phyloP scores from a whole-genome alignment of 2,329 filamentous ascomycete species.

The Lachnellula willkommii region DNA sequence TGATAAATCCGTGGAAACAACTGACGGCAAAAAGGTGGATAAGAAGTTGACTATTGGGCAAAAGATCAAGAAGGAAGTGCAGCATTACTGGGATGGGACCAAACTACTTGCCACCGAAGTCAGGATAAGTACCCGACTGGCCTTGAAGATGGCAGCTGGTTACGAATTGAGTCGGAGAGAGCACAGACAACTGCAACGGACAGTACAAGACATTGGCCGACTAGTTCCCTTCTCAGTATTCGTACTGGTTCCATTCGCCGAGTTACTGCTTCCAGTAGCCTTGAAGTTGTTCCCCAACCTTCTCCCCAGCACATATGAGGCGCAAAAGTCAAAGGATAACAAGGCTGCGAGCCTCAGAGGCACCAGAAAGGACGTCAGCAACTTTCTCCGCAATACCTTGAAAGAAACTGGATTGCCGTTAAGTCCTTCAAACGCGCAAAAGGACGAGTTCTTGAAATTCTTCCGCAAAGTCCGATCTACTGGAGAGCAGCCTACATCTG shows the following conservation, averaged over 20 bases:
- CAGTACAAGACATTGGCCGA: slow-evolving; percentile 86
- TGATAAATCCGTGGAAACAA: slow-evolving; percentile 54
- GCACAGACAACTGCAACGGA: slow-evolving; percentile 85
- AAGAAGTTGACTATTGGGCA: slow-evolving; percentile 87
- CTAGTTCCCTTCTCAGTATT: slow-evolving; percentile 96
- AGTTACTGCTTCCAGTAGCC: slow-evolving; percentile 84
- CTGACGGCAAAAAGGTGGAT: slow-evolving; percentile 63
- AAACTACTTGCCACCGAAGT: slow-evolving; percentile 91
- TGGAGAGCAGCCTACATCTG: slow-evolving; percentile 78
- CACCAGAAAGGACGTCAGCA: slow-evolving; percentile 89
- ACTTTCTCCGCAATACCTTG: slow-evolving; percentile 80
- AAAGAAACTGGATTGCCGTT: slow-evolving; percentile 90
- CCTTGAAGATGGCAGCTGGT: slow-evolving; percentile 94
- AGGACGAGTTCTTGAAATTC: slow-evolving; percentile 91
- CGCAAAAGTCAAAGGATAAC: slow-evolving; percentile 79
- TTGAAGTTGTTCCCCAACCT: slow-evolving; percentile 95
- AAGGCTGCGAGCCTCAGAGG: slow-evolving; percentile 78
- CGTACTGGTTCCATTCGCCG: slow-evolving; percentile 92
- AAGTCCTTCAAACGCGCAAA: slow-evolving; percentile 76
- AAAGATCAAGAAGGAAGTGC: slow-evolving; percentile 88
- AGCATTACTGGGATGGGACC: slow-evolving; percentile 98
- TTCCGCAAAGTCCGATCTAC: slow-evolving; percentile 94
- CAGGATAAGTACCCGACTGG: slow-evolving; percentile 83
- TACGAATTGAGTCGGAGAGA: slow-evolving; percentile 95
- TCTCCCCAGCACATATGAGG: slow-evolving; percentile 95